Evolutionary conservation across 371 early-diverging fungal genomes (phyloP).

Genomic region (Rhizopus arrhizus): DNA sequence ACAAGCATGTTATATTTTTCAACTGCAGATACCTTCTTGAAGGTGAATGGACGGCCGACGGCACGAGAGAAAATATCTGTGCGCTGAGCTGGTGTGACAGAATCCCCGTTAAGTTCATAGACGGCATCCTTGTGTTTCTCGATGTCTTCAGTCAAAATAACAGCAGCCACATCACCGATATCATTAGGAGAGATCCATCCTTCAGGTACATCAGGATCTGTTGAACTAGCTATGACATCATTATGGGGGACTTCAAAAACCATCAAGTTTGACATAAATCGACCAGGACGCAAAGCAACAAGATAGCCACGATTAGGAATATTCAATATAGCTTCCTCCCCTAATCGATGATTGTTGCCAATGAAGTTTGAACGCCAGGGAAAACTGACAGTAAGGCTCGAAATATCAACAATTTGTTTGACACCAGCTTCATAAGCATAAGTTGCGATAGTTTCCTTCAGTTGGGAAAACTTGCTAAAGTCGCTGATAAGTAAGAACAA

Average conservation of each 20-base stretch:
- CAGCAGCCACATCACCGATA: constrained; percentile 32
- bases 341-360: constrained; percentile 18
- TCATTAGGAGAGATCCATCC: constrained; percentile 31
- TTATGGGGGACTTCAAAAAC: not conserved
- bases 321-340: constrained; percentile 31
- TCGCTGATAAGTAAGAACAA: constrained; percentile 28
- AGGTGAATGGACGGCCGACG: constrained; percentile 18
- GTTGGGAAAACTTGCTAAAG: not conserved
- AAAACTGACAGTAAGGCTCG: constrained; percentile 15
- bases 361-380: constrained; percentile 26
- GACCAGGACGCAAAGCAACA: constrained; percentile 39
- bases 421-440: constrained; percentile 36
- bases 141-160: constrained; percentile 20
- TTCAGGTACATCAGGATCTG: constrained; percentile 2
- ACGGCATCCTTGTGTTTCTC: constrained; percentile 26
- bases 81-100: constrained; percentile 9
- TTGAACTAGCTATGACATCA: constrained; percentile 6
- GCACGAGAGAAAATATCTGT: constrained; percentile 12
- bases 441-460: constrained; percentile 17
- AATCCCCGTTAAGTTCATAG: constrained; percentile 19
- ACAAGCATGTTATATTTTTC: constrained; percentile 18
- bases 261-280: constrained; percentile 36
- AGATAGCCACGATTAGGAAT: constrained; percentile 26
- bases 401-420: constrained; percentile 40
- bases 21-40: constrained; percentile 6